Percentiles rank a stretch among this genome's conserved stretches.
Evolutionary conservation across 768 basidiomycete species (phyloP).

Genomic region (Serendipita sp.): DNA sequence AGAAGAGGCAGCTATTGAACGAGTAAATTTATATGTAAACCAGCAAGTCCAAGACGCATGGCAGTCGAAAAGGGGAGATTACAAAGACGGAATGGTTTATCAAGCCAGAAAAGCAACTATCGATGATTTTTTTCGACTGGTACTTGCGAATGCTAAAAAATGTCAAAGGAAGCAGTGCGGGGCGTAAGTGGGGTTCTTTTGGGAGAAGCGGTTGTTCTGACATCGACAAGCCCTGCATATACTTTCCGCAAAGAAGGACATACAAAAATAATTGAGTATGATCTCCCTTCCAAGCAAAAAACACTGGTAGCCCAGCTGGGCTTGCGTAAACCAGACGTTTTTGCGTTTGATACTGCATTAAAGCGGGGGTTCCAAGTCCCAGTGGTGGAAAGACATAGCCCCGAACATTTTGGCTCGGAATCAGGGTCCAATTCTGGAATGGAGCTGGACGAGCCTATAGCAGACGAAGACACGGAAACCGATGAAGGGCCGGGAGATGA

Average conservation of each 20-base stretch:
- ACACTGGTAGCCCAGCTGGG: slow-evolving; percentile 33
- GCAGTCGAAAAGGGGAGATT: slow-evolving; percentile 55
- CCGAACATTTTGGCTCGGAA: slow-evolving; percentile 24
- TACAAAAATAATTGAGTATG: slow-evolving; percentile 90
- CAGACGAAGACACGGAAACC: slow-evolving; percentile 32
- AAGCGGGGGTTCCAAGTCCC: slow-evolving; percentile 23
- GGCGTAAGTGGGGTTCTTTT: slow-evolving; percentile 41
- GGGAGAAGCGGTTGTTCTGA: slow-evolving; percentile 8
- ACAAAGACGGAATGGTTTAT: slow-evolving; percentile 80
- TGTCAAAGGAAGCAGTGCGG: slow-evolving; percentile 66
- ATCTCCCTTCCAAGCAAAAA: slow-evolving; percentile 68
- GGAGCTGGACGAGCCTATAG: slow-evolving; percentile 20
- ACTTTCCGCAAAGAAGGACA: slow-evolving; percentile 89
- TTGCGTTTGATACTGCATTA: slow-evolving; percentile 27
- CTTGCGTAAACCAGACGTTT: slow-evolving; percentile 60
- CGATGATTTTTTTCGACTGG: slow-evolving; percentile 57
- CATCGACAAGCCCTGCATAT: slow-evolving; percentile 44
- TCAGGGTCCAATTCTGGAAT: slow-evolving; percentile 21
- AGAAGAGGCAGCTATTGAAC: slow-evolving; percentile 46
- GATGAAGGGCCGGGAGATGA: slow-evolving; percentile 22
- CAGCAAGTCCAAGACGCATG: slow-evolving; percentile 30
- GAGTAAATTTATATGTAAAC: slow-evolving; percentile 50
- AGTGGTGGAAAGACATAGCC: slow-evolving; percentile 36
- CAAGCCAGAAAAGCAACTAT: slow-evolving; percentile 74
- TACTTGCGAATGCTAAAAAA: slow-evolving; percentile 36